Base-by-base conservation (phyloP, 1,139 yeast species). In the Ogataea hybrid region DNA sequence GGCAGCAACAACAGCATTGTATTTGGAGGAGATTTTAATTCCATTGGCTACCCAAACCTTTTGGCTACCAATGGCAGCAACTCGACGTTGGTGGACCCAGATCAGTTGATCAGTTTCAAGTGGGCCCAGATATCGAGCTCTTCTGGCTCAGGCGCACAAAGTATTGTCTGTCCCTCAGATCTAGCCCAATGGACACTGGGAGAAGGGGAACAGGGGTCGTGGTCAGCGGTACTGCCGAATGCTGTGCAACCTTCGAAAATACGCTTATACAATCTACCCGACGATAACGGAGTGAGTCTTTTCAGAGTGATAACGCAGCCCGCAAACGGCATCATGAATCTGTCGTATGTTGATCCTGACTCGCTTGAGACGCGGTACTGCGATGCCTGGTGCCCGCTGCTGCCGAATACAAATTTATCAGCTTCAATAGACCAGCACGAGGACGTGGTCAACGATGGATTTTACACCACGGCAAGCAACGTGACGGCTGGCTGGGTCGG, bases 301-400 rank as follows among this genome's bases (percentile, higher is more conserved):
- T 90, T 89, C 62, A 73, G 97, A 55, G 69, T 92, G 16, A 68
- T 84, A 39, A 80, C 96, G 0, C 69, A 75, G 43, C 97, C 97
- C 1, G 75, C 88, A 33, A 77, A 83, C 53, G 90, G 97, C 52
- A 90, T 90, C 49, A 85, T 92, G 96, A 92, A 92, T 59, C 65
- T 92, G 52, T 81, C 96, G 0, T 92, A 88, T 57, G 68, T 84
- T 25, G 94, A 90, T 58, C 95, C 95, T 3, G 52, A 61, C 2
- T 73, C 88, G 1, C 79, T 83, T 42, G 67, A 69, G 22, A 39
- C 77, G 6, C 58, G 67, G 4, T 67, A 64, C 50, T 92, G 98
- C 69, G 96, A 89, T 61, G 95, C 96, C 1, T 84, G 78, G 74
- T 92, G 98, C 62, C 95, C 97, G 0, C 63, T 84, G 30, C 55